Evolutionary conservation across 1,284 basidiomycete species (phyloP).

Genomic region (Cryptococcus maquisensis): DNA sequence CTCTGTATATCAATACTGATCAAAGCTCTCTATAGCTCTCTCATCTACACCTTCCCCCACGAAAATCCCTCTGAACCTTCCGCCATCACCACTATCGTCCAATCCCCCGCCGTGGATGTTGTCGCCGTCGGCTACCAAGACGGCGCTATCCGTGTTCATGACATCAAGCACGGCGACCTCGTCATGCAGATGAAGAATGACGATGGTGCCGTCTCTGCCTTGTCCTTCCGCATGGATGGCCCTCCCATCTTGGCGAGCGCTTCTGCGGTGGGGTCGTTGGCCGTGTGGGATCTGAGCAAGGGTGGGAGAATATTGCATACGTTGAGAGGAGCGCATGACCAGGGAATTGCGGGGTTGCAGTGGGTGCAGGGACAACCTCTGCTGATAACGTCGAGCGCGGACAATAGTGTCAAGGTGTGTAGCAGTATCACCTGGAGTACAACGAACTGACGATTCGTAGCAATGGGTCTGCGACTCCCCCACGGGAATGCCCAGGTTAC

Average conservation of each 20-base stretch:
- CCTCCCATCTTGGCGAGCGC: conserved; percentile 79
- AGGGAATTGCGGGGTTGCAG: conserved; percentile 69
- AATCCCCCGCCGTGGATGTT: conserved; percentile 94
- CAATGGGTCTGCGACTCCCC: conserved; percentile 98
- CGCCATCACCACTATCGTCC: conserved; percentile 72
- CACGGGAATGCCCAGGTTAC: conserved; percentile 72
- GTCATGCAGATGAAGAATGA: conserved; percentile 81
- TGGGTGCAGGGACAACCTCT: conserved; percentile 90
- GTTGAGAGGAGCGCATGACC: conserved; percentile 79
- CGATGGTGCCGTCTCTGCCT: conserved; percentile 66
- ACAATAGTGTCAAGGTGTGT: conserved; percentile 85
- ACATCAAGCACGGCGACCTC: conserved; percentile 82
- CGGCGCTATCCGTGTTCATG: conserved; percentile 82
- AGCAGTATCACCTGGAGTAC: neutral
- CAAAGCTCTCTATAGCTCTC: conserved; percentile 42
- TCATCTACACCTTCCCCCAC: conserved; percentile 53
- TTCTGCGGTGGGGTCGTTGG: conserved; percentile 79
- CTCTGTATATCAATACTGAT: neutral
- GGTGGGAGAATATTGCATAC: conserved; percentile 77
- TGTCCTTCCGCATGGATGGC: conserved; percentile 88
- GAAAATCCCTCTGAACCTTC: conserved; percentile 35
- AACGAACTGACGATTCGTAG: conserved; percentile 49
- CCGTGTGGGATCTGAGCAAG: conserved; percentile 83
- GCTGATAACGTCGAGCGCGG: conserved; percentile 78
- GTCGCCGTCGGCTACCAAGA: conserved; percentile 84